Evolutionary conservation across 1,284 basidiomycete species (phyloP).

Genomic region (Cryptococcus hybrid): DNA sequence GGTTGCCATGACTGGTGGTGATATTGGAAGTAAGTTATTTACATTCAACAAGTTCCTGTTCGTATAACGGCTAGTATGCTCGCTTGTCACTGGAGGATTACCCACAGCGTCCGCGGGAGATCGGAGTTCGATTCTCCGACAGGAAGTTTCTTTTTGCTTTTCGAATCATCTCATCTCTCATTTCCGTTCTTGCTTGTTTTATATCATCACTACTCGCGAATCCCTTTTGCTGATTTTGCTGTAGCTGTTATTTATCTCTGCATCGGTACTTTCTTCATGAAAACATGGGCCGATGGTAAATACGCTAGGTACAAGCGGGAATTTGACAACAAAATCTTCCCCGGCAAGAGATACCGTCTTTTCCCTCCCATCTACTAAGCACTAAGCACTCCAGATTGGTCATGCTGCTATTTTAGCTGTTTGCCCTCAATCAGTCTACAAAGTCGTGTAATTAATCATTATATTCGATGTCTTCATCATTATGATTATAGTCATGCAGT

Average conservation of each 20-base stretch:
- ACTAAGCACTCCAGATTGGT: too few species aligned
- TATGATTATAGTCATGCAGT: not conserved
- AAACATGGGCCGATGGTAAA: slow-evolving; percentile 88
- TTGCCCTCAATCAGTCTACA: too few species aligned
- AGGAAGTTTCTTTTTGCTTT: not conserved
- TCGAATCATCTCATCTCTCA: not conserved
- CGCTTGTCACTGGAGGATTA: not conserved
- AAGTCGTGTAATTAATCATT: not conserved
- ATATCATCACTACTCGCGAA: not conserved
- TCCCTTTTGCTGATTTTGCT: not conserved
- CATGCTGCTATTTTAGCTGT: too few species aligned
- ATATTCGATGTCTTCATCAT: not conserved
- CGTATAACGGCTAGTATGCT: not conserved
- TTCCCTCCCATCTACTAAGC: slow-evolving; percentile 40
- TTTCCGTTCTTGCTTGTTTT: not conserved
- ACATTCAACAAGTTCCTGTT: not conserved
- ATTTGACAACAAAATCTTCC: slow-evolving; percentile 68
- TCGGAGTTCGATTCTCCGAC: not conserved
- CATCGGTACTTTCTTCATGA: slow-evolving; percentile 72
- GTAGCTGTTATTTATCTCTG: slow-evolving; percentile 70
- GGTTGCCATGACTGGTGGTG: slow-evolving; percentile 69
- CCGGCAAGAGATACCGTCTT: slow-evolving; percentile 44
- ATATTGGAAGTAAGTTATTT: slow-evolving; percentile 62
- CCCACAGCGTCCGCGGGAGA: not conserved
- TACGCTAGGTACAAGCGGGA: slow-evolving; percentile 89